A percentile compares a stretch with the other conserved stretches of the same genome.
Evolutionary conservation across 2,329 filamentous ascomycete species (phyloP).

Genomic region (Sclerotinia spermophila): DNA sequence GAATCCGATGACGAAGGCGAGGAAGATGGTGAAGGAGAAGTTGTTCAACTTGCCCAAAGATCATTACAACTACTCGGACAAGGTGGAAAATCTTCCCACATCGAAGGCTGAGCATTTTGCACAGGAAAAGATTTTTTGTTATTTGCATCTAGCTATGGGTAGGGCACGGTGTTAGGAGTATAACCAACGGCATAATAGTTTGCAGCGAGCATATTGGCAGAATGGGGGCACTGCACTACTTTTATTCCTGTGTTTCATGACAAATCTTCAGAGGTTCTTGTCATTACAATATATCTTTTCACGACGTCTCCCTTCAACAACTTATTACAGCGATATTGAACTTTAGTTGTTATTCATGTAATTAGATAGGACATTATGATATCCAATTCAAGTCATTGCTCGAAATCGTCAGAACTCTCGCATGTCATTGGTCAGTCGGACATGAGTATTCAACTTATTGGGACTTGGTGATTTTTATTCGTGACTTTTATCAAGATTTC

Average conservation of each 20-base stretch:
- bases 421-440: not conserved
- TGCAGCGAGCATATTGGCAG: constrained; percentile 38
- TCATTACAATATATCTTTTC: constrained; percentile 28
- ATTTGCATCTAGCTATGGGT: constrained; percentile 35
- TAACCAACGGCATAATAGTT: constrained; percentile 31
- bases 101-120: constrained; percentile 60
- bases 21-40: constrained; percentile 89
- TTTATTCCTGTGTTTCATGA: constrained; percentile 25
- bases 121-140: constrained; percentile 35
- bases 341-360: constrained; percentile 36
- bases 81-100: constrained; percentile 70
- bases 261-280: constrained; percentile 22
- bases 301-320: constrained; percentile 31
- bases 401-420: not conserved
- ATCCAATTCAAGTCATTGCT: constrained; percentile 28
- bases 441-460: no score
- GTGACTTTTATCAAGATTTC: not conserved
- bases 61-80: constrained; percentile 84
- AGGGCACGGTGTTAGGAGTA: constrained; percentile 39
- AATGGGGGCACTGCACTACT: constrained; percentile 28
- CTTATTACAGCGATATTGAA: constrained; percentile 31
- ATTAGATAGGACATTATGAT: constrained; percentile 39
- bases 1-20: constrained; percentile 83
- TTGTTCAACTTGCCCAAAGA: constrained; percentile 83
- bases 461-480: not conserved